Evolutionary conservation across 257 asterid genomes (phyloP).

Genomic region (Salvia splendens): DNA sequence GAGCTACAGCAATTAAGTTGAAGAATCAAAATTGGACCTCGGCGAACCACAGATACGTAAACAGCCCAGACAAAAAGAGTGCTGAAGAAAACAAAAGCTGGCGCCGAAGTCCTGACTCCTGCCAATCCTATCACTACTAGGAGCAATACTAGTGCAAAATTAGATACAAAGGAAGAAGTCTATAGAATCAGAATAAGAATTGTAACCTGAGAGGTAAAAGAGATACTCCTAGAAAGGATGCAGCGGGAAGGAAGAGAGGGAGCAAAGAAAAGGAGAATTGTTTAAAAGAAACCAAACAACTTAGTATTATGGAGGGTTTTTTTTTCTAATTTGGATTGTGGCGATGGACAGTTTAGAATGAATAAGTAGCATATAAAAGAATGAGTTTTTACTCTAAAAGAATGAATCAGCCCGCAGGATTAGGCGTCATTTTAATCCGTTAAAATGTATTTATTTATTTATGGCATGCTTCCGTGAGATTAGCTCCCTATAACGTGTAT

Average conservation of each 20-base stretch:
- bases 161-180: background rate
- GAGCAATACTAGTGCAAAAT: too few relatives aligned
- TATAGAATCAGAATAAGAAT: background rate
- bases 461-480: too few relatives aligned
- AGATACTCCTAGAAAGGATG: conserved; percentile 38
- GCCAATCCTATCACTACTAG: background rate
- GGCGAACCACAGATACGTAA: conserved; percentile 40
- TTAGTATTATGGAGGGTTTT: conserved; percentile 28
- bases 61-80: conserved; percentile 46
- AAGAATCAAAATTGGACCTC: conserved; percentile 33
- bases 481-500: too few relatives aligned
- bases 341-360: background rate
- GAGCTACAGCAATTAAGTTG: conserved; percentile 13
- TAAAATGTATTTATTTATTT: too few relatives aligned
- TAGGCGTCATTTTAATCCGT: too few relatives aligned
- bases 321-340: conserved; percentile 33
- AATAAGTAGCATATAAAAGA: too few relatives aligned
- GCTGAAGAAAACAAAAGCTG: conserved; percentile 52
- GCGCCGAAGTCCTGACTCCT: conserved; percentile 58
- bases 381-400: too few relatives aligned
- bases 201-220: conserved; percentile 49
- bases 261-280: conserved; percentile 45
- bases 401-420: too few relatives aligned
- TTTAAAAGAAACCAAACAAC: conserved; percentile 43
- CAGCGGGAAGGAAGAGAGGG: conserved; percentile 42